Evolutionary conservation across 331 rosid genomes (phyloP), one percentile per base, ranked within the genome.

Genomic region (Acacia concinna): DNA sequence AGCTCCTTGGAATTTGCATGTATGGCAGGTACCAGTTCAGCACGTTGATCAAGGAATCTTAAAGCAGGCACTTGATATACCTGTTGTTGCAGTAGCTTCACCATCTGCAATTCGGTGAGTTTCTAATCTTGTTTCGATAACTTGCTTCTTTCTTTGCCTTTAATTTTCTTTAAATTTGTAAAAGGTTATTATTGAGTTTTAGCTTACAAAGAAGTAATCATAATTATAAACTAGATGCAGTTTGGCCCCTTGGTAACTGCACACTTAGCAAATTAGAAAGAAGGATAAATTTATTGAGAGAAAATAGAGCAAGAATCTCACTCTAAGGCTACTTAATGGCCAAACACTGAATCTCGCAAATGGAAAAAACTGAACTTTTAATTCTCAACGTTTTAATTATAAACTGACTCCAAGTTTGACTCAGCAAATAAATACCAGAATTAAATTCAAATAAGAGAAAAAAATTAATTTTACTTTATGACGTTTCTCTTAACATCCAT

Each of bases 51-150:
- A 81, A 78, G 71, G 71, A 73, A 84, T 81, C 76, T 84, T 93
- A 17, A 84, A 90, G 88, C 87, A 87, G 84, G 99, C 99, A 59
- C 92, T 88, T 67, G 84, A 87, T 34, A 86, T 88, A 31, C 97
- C 98, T 80, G 95, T 96, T 82, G 79, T 96, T 86, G 87, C 99
- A 13, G 98, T 85, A 75, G 99, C 98, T 78, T 96, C 99, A 49
- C 98, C 99, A 76, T 96, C 99, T 34, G 90, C 99, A 27, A 81
- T 96, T 84, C 84, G 86, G 99, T 93, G 64, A 71, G 93, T 80
- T 60, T 31, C 23, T 52, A 44, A 41, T 83, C 70, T 25, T 49
- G 70, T 73, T 57, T 75, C 41, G 20, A 38, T 13, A 56, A 38
- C 41, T 56, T 41, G 37, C 35, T 65, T 52, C 31, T 15, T 68